These are phyloP conservation scores for Saccharomycopsis malanga DNA, from an alignment of 805 yeast species.

Conservation along the genomic window DNA sequence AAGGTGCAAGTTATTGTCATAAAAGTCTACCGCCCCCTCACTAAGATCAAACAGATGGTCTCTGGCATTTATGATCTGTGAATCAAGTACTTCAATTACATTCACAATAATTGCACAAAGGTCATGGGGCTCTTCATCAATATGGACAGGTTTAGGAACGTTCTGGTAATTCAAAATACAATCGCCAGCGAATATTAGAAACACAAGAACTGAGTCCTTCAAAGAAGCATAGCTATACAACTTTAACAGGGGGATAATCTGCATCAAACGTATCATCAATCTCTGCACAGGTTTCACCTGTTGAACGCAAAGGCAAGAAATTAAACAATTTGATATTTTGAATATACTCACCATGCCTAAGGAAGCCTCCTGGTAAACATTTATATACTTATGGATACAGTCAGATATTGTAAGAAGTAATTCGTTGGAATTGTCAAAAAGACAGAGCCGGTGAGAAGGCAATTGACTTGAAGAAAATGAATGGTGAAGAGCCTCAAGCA, in stretches of 20 bases:
- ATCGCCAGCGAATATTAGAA: conserved; percentile 12
- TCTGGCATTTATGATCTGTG: neutral
- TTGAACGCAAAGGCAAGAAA: no score
- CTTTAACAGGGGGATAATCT: conserved; percentile 6
- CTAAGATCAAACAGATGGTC: neutral
- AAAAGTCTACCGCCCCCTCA: neutral
- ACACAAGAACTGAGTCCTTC: conserved; percentile 8
- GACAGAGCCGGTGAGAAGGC: conserved; percentile 21
- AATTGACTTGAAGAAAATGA: conserved; percentile 3
- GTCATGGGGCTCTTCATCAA: no score
- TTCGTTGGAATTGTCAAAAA: conserved; percentile 10
- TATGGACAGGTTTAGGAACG: neutral
- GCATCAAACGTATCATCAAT: neutral
- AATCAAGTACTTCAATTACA: neutral
- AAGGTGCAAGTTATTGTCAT: conserved; percentile 5
- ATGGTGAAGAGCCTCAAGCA: conserved; percentile 3
- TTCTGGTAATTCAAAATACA: neutral
- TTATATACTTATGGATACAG: neutral
- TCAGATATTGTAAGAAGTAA: conserved; percentile 6
- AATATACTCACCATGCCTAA: no score
- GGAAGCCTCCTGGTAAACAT: neutral
- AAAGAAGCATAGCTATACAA: conserved; percentile 10
- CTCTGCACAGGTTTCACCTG: no score
- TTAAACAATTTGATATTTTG: conserved; percentile 3
- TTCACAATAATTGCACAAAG: neutral